Conservation (phyloP, 495 filamentous ascomycete genomes). For the Penicillium parvum region DNA sequence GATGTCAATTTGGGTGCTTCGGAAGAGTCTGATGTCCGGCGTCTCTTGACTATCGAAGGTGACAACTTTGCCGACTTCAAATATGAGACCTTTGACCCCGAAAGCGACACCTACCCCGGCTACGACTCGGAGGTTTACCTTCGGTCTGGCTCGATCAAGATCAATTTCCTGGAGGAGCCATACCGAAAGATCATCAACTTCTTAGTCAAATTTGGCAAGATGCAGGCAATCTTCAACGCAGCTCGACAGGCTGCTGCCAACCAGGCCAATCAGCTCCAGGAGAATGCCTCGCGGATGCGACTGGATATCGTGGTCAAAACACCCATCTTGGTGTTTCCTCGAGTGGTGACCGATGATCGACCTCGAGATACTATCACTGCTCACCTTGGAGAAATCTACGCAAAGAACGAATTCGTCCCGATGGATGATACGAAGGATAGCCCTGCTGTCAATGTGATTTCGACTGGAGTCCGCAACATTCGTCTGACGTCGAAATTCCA, state of each 20-base stretch:
- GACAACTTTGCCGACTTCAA: conserved; percentile 96
- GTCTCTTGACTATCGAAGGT: conserved; percentile 89
- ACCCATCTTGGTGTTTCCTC: conserved; percentile 90
- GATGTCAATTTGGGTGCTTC: conserved; percentile 90
- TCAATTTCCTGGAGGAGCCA: conserved; percentile 94
- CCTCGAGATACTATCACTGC: conserved; percentile 83
- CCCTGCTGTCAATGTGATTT: conserved; percentile 79
- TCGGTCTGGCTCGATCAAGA: conserved; percentile 86
- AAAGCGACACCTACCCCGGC: conserved; percentile 75
- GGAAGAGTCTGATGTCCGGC: conserved; percentile 72
- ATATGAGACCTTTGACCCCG: conserved; percentile 89
- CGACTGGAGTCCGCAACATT: conserved; percentile 87
- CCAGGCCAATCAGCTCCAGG: conserved; percentile 87
- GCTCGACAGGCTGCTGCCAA: conserved; percentile 92
- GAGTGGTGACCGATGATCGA: conserved; percentile 56
- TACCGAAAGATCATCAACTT: conserved; percentile 99
- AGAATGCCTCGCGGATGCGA: conserved; percentile 82
- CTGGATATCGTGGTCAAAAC: conserved; percentile 92
- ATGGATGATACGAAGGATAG: conserved; percentile 68
- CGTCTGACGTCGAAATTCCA: conserved; percentile 86
- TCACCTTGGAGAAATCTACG: conserved; percentile 95
- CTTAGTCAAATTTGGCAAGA: conserved; percentile 95
- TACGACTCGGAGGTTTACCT: conserved; percentile 89
- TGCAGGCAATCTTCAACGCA: conserved; percentile 98
- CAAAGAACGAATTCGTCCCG: conserved; percentile 83